phyloP scores from a whole-genome alignment of 805 yeast genomes.

The Saturnispora dispora region DNA sequence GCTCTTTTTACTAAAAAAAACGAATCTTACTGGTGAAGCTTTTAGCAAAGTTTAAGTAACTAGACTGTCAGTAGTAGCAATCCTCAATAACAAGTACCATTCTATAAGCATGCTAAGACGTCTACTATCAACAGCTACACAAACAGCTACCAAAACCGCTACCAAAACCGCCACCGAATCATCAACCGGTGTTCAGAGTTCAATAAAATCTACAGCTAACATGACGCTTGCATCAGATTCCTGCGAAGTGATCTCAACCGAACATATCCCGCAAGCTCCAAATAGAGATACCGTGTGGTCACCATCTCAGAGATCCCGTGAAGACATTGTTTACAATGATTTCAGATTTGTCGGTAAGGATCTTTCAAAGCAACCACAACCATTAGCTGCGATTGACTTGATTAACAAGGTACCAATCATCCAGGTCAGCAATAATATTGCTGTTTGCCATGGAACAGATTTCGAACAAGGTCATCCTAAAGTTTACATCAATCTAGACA shows the following conservation, averaged over 20 bases:
- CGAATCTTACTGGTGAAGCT: not conserved
- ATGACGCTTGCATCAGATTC: conserved; percentile 10
- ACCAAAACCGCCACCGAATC: conserved; percentile 10
- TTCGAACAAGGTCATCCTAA: conserved; percentile 81
- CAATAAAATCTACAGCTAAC: not conserved
- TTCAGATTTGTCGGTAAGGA: conserved; percentile 69
- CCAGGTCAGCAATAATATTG: conserved; percentile 48
- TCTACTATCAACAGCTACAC: conserved; percentile 12
- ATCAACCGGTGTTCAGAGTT: conserved; percentile 4
- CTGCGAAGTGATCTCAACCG: conserved; percentile 14
- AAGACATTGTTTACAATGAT: conserved; percentile 42
- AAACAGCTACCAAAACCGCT: conserved; percentile 11
- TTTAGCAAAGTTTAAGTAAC: not conserved
- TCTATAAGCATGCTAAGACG: conserved; percentile 7
- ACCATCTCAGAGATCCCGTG: conserved; percentile 50
- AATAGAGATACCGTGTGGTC: conserved; percentile 70
- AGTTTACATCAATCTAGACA: conserved; percentile 71
- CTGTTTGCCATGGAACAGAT: conserved; percentile 77
- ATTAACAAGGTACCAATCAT: conserved; percentile 66
- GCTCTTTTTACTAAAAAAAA: not conserved
- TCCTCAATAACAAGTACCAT: not conserved
- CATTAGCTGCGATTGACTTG: conserved; percentile 78
- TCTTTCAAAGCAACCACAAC: conserved; percentile 60
- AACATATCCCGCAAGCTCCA: conserved; percentile 51
- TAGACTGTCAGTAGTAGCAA: not conserved